These are phyloP conservation scores for Anethum foeniculum DNA, from an alignment of 140 eudicot species.

Conservation along the genomic window DNA sequence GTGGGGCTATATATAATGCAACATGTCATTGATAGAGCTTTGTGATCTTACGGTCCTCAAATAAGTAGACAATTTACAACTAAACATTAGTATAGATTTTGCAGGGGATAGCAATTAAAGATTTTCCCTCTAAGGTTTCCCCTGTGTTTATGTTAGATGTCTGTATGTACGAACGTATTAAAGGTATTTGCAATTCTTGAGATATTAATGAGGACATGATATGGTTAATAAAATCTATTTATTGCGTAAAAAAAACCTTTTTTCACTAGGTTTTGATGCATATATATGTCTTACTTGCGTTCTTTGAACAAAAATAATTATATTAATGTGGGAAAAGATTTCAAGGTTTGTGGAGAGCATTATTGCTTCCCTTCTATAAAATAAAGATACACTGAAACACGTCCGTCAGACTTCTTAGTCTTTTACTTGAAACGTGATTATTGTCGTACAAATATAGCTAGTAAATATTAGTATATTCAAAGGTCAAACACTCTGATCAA, in stretches of 20 bases:
- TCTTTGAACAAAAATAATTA: neutral
- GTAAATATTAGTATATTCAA: neutral
- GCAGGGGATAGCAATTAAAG: neutral
- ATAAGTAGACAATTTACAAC: neutral
- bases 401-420: neutral
- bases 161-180: no score
- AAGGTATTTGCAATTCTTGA: neutral
- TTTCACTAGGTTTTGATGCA: neutral
- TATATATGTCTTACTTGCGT: neutral
- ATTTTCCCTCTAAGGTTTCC: neutral
- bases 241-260: no score
- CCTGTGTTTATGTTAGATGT: neutral
- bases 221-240: neutral
- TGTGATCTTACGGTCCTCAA: neutral
- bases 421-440: neutral
- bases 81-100: neutral
- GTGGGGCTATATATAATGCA: neutral
- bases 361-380: neutral
- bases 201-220: neutral
- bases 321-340: neutral
- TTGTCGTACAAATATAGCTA: neutral
- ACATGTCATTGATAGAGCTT: neutral
- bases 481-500: neutral
- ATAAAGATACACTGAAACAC: neutral
- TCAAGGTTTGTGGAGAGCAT: neutral